These are phyloP conservation scores for Thelephora ganbajun DNA, from an alignment of 768 basidiomycete genomes.

Conservation along the genomic window DNA sequence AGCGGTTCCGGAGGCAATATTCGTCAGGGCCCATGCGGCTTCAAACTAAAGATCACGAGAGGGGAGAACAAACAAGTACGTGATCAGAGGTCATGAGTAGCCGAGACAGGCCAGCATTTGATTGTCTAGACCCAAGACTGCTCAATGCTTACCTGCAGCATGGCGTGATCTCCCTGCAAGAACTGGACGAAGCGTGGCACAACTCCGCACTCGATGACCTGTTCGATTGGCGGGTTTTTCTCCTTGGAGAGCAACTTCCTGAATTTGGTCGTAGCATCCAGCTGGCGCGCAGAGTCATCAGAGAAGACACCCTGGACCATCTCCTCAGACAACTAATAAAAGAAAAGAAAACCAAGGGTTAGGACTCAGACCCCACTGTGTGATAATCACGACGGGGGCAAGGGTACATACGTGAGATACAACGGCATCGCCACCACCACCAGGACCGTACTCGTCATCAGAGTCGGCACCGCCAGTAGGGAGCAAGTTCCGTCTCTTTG, in stretches of 20 bases:
- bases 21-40: conserved; percentile 95
- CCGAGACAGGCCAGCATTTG: background rate
- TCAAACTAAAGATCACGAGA: conserved; percentile 50
- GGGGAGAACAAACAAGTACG: conserved; percentile 2
- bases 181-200: conserved; percentile 97
- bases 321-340: conserved; percentile 61
- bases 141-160: conserved; percentile 55
- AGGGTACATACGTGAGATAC: conserved; percentile 9
- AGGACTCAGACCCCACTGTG: conserved; percentile 1
- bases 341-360: conserved; percentile 5
- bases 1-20: conserved; percentile 96
- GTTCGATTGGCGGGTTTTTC: conserved; percentile 98
- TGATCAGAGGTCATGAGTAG: background rate
- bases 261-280: conserved; percentile 97
- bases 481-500: conserved; percentile 91
- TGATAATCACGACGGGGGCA: background rate
- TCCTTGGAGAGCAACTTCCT: conserved; percentile 98
- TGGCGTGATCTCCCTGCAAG: conserved; percentile 61
- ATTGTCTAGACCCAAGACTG: conserved; percentile 1
- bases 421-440: conserved; percentile 60
- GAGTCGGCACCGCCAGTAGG: conserved; percentile 66
- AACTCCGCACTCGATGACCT: conserved; percentile 94
- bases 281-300: conserved; percentile 79
- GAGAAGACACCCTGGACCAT: conserved; percentile 93
- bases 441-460: conserved; percentile 74